phyloP scores from a whole-genome alignment of 2,329 filamentous ascomycete species.

The Colletotrichum cordylinicola region DNA sequence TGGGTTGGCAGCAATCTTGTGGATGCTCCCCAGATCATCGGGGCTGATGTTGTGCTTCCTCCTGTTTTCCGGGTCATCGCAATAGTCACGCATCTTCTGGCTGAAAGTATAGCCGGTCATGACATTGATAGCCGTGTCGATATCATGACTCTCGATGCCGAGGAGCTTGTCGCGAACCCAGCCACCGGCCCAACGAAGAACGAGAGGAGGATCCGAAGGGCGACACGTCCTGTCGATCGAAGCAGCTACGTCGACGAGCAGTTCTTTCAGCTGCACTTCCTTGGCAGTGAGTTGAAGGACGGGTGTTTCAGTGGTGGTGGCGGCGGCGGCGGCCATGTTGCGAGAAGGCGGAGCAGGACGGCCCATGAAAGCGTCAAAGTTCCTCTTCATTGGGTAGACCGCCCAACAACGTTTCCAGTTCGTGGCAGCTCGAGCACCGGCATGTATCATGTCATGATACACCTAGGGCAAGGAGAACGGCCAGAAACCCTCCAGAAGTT shows the following conservation, averaged over 20 bases:
- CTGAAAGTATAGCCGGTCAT: slow-evolving; percentile 85
- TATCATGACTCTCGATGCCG: slow-evolving; percentile 75
- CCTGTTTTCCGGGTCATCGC: slow-evolving; percentile 63
- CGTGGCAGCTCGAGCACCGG: not conserved
- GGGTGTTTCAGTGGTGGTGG: slow-evolving; percentile 7
- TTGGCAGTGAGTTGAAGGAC: slow-evolving; percentile 65
- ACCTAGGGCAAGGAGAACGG: not conserved
- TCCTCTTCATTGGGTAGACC: slow-evolving; percentile 20
- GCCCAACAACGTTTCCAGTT: not conserved
- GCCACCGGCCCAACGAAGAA: slow-evolving; percentile 81
- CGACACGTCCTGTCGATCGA: slow-evolving; percentile 63
- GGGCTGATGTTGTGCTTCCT: slow-evolving; percentile 63
- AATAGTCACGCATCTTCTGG: slow-evolving; percentile 71
- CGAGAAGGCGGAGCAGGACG: not conserved
- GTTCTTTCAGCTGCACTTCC: slow-evolving; percentile 74
- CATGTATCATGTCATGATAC: slow-evolving; percentile 14
- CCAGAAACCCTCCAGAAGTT: not conserved
- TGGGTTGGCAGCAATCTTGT: slow-evolving; percentile 91
- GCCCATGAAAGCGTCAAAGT: slow-evolving; percentile 13
- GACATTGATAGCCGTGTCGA: slow-evolving; percentile 84
- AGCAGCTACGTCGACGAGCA: slow-evolving; percentile 82
- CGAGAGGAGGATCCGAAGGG: slow-evolving; percentile 60
- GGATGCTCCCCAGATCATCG: slow-evolving; percentile 74
- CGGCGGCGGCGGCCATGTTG: slow-evolving; percentile 21
- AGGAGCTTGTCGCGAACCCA: slow-evolving; percentile 89